Evolutionary conservation across 129 eudicot species (phyloP), one percentile per base, ranked within the genome.

Genomic region (Artemisia argyi): DNA sequence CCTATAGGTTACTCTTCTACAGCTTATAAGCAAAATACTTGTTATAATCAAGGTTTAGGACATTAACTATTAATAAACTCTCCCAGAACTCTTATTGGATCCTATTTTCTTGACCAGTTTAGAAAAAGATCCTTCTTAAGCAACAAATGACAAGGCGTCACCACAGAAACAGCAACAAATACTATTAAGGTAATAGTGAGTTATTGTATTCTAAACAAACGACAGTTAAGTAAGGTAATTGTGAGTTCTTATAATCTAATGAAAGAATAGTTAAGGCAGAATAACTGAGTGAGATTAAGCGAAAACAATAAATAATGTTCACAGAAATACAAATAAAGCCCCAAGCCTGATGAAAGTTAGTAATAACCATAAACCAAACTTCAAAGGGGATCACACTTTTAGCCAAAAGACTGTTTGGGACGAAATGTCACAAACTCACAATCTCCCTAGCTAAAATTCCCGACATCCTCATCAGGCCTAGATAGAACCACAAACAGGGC

Each of bases 51-150:
- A 35, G 42, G 8, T 35, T 35, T 35, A 35, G 42, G 42, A 6
- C 42, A 35, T 4, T 35, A 35, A 35, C 42, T 35, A 5, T 35
- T 35, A 35, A 35, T 6, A 35, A 35, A 39, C 46, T 66, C 39
- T 47, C 51, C 71, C 72, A 66, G 44, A 52, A 52, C 57, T 15
- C 17, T 17, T 52, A 60, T 24, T 24, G 13, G 42, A 60, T 19
- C 32, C 16, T 24, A 24, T 24, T 60, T 22, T 60, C 35, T 8
- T 60, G 35, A 60, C 16, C 42, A 24, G 65, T 60, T 17, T 24
- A 10, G 65, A 9, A 22, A 24, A 59, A 59, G 15, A 51, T 35
- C 10, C 46, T 2, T 39, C 46, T 39, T 39, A 39, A 10, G 8
- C 46, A 15, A 13, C 14, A 52, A 13, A 52, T 14, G 57, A 52